Percentiles rank a stretch among this genome's conserved stretches.
Evolutionary conservation across 2,329 filamentous ascomycete species (phyloP).

Genomic region (Botrytis fabae): DNA sequence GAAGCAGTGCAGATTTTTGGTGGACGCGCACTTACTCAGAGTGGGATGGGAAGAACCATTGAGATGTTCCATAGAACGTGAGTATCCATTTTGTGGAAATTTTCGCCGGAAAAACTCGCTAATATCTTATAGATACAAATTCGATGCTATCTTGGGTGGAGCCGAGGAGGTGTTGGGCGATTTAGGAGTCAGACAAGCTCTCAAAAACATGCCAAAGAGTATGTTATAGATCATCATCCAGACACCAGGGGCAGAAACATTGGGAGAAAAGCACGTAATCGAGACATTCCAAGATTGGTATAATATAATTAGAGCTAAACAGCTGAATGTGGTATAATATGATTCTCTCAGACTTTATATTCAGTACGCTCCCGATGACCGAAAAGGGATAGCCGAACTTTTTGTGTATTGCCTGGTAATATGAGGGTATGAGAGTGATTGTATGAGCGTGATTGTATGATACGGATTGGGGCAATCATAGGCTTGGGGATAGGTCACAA

Average conservation of each 20-base stretch:
- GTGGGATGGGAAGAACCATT: slow-evolving; percentile 78
- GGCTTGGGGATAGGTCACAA: too few relatives aligned
- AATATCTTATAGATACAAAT: slow-evolving; percentile 53
- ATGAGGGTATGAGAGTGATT: too few relatives aligned
- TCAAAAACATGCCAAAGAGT: slow-evolving; percentile 81
- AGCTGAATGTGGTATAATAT: not conserved
- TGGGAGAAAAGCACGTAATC: not conserved
- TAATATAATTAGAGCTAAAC: not conserved
- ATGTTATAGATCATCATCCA: slow-evolving; percentile 58
- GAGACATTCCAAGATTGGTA: not conserved
- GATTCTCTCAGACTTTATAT: not conserved
- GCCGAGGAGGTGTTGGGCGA: slow-evolving; percentile 82
- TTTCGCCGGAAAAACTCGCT: not conserved
- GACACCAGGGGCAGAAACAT: too few relatives aligned
- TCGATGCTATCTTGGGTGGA: slow-evolving; percentile 74
- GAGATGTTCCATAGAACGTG: slow-evolving; percentile 78
- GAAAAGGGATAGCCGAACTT: not conserved
- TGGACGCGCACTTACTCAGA: slow-evolving; percentile 75
- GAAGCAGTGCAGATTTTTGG: slow-evolving; percentile 85
- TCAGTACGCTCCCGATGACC: not conserved
- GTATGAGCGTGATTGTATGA: too few relatives aligned
- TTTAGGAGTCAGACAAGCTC: slow-evolving; percentile 78
- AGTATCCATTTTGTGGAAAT: slow-evolving; percentile 41
- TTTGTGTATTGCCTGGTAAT: not conserved
- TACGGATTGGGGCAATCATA: too few relatives aligned